Evolutionary conservation across 495 filamentous ascomycete genomes (phyloP).

Genomic region (Talaromyces liani): DNA sequence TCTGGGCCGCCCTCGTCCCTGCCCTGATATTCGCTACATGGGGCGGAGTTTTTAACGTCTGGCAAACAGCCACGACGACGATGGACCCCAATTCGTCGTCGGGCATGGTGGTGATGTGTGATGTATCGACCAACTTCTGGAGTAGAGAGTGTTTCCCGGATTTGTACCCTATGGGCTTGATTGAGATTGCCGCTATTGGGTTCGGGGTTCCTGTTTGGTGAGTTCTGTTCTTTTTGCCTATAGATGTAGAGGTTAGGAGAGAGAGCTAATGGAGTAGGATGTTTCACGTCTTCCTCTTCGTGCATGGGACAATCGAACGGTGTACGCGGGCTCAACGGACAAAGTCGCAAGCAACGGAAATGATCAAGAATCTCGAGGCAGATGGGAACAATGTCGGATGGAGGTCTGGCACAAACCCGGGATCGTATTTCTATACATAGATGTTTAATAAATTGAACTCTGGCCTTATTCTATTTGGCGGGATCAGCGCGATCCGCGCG

Average conservation of each 20-base stretch:
- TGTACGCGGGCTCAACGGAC: slow-evolving; percentile 1
- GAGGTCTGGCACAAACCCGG: background rate
- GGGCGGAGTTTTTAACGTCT: slow-evolving; percentile 10
- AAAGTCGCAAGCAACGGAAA: background rate
- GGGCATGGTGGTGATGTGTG: slow-evolving; percentile 3
- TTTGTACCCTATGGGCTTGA: slow-evolving; percentile 5
- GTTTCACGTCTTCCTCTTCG: background rate
- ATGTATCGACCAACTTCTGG: background rate
- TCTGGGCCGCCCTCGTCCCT: slow-evolving; percentile 7
- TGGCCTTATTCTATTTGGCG: too few relatives aligned
- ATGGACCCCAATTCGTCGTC: background rate
- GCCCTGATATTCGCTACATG: slow-evolving; percentile 10
- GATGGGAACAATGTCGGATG: background rate
- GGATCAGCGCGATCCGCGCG: background rate
- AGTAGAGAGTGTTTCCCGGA: slow-evolving; percentile 9
- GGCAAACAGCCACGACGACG: background rate
- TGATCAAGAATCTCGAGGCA: slow-evolving; percentile 2
- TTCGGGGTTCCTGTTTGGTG: slow-evolving; percentile 10
- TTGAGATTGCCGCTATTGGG: slow-evolving; percentile 9
- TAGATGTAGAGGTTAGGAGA: too few relatives aligned
- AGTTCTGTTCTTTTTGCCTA: slow-evolving; percentile 3
- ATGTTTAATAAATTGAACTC: background rate
- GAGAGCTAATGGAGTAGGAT: slow-evolving; percentile 8
- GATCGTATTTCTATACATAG: background rate
- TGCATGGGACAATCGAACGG: background rate